Percentiles rank a stretch among this genome's conserved stretches.
These are phyloP conservation scores for Aspergillus melleus DNA, from an alignment of 2,329 filamentous ascomycete species.

Conservation along the genomic window DNA sequence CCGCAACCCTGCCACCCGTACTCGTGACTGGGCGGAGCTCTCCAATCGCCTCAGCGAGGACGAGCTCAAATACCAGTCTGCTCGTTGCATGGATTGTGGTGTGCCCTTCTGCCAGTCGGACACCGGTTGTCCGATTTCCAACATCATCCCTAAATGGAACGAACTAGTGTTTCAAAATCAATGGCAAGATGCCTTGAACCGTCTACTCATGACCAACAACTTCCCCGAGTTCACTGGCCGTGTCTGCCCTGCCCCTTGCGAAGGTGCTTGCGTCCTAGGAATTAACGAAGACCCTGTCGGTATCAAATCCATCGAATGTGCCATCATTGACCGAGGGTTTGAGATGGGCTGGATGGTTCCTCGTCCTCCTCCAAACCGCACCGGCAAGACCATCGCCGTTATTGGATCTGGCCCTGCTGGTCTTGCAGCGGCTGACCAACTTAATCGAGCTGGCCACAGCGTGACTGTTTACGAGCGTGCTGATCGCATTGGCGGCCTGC, in stretches of 20 bases:
- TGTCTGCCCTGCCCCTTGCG: constrained; percentile 94
- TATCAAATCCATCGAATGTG: constrained; percentile 98
- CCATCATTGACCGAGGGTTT: constrained; percentile 95
- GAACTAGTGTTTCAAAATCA: constrained; percentile 68
- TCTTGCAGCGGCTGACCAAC: constrained; percentile 85
- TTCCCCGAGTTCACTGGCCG: constrained; percentile 98
- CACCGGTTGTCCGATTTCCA: constrained; percentile 90
- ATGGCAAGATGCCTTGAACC: constrained; percentile 89
- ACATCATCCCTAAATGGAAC: constrained; percentile 98
- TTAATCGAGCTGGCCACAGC: constrained; percentile 85
- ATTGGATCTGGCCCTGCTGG: constrained; percentile 92
- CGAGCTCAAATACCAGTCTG: constrained; percentile 93
- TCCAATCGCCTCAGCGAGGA: constrained; percentile 86
- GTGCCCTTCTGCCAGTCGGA: constrained; percentile 98
- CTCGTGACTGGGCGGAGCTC: constrained; percentile 91
- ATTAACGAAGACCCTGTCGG: constrained; percentile 97
- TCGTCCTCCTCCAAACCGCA: constrained; percentile 72
- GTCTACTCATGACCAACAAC: constrained; percentile 94
- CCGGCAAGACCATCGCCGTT: constrained; percentile 83
- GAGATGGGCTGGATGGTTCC: constrained; percentile 99
- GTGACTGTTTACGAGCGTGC: constrained; percentile 93
- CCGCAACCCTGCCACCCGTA: constrained; percentile 76
- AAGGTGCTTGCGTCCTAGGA: constrained; percentile 91
- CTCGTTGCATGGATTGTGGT: constrained; percentile 98
- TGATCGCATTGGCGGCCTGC: constrained; percentile 83